Evolutionary conservation across 352 stramenopile genomes (phyloP).

Genomic region (Phytopythium sindhum): DNA sequence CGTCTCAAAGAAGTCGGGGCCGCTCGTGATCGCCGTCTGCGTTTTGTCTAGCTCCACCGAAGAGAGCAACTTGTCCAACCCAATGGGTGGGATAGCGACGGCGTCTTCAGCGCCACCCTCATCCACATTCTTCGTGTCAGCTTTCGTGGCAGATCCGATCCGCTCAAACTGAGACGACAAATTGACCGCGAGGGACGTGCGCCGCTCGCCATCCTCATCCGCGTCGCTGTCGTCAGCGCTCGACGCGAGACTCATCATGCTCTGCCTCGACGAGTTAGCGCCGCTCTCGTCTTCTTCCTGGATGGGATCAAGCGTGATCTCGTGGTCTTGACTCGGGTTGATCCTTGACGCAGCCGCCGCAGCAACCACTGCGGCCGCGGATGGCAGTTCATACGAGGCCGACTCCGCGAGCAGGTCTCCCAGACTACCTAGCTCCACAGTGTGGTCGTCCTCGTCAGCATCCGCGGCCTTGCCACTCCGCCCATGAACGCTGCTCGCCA

Average conservation of each 20-base stretch:
- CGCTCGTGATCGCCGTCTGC: constrained; percentile 9
- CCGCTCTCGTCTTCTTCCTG: constrained; percentile 59
- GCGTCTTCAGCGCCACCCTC: not conserved
- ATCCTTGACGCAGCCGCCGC: not conserved
- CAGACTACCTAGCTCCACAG: constrained; percentile 59
- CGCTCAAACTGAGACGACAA: constrained; percentile 70
- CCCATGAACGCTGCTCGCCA: constrained; percentile 8
- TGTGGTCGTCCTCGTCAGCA: constrained; percentile 37
- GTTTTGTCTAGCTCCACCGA: constrained; percentile 25
- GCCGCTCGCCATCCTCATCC: constrained; percentile 36
- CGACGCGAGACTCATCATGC: constrained; percentile 73
- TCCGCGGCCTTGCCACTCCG: constrained; percentile 4
- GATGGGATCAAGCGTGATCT: constrained; percentile 57
- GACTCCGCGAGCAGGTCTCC: constrained; percentile 55
- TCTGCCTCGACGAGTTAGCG: constrained; percentile 47
- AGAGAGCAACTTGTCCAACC: constrained; percentile 43
- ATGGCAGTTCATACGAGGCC: constrained; percentile 26
- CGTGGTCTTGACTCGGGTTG: constrained; percentile 26
- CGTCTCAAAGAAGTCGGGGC: constrained; percentile 21
- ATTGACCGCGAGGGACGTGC: constrained; percentile 70
- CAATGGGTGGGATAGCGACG: constrained; percentile 12
- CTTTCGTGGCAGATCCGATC: constrained; percentile 23
- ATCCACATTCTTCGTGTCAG: not conserved
- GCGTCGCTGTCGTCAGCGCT: constrained; percentile 50
- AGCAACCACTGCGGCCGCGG: not conserved